A percentile compares a stretch with the other conserved stretches of the same genome.
Evolutionary conservation across 2,329 filamentous ascomycete genomes (phyloP).

Genomic region (Gaeumannomyces tritici): DNA sequence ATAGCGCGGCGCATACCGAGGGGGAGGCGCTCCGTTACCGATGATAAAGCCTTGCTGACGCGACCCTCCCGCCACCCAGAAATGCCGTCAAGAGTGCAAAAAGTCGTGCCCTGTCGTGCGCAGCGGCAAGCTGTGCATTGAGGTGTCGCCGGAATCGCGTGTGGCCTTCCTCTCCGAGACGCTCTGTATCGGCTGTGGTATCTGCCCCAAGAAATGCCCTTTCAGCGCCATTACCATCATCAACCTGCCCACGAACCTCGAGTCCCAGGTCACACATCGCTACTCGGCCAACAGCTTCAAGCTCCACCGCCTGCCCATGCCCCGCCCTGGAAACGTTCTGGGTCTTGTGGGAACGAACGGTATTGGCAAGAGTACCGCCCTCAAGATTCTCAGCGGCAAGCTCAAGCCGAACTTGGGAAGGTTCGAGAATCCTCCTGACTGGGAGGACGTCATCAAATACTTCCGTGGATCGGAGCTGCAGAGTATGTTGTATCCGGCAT

Average conservation of each 20-base stretch:
- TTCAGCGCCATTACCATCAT: slow-evolving; percentile 99
- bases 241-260: slow-evolving; percentile 98
- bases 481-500: slow-evolving; percentile 49
- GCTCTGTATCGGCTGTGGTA: slow-evolving; percentile 96
- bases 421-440: slow-evolving; percentile 94
- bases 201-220: slow-evolving; percentile 98
- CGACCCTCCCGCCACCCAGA: slow-evolving; percentile 38
- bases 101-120: slow-evolving; percentile 97
- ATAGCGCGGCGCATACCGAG: not conserved
- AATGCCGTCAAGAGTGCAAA: slow-evolving; percentile 99
- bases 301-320: slow-evolving; percentile 92
- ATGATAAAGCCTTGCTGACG: not conserved
- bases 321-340: slow-evolving; percentile 86
- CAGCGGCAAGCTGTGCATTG: slow-evolving; percentile 84
- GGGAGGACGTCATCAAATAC: slow-evolving; percentile 98
- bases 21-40: not conserved
- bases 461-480: slow-evolving; percentile 97
- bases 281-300: slow-evolving; percentile 99
- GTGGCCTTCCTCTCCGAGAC: slow-evolving; percentile 95
- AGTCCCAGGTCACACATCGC: slow-evolving; percentile 94
- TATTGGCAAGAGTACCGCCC: slow-evolving; percentile 99
- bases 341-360: slow-evolving; percentile 98
- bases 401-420: slow-evolving; percentile 94
- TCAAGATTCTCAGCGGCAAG: slow-evolving; percentile 98
- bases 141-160: slow-evolving; percentile 79